Base-by-base conservation (phyloP, 148 eudicot species). In the Silene conica region DNA sequence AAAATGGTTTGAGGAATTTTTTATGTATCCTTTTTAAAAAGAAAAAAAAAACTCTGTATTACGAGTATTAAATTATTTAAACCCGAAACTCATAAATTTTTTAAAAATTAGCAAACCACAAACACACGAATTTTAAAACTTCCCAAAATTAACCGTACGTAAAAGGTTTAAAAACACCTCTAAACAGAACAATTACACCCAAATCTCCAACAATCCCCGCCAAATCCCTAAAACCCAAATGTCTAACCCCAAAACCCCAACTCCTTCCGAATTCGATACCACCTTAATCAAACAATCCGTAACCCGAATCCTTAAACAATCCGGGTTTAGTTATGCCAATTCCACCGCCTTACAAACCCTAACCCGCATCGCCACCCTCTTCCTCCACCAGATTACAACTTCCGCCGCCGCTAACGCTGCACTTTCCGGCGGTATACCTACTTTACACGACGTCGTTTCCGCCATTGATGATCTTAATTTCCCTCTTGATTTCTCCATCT, bases 261-360 rank as follows among this genome's bases (percentile, higher is more conserved):
- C 82, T 0, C 73, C 76, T 63, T 67, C 75, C 0, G 73, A 74
- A n/a, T 85, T 71, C 71, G 59, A 78, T 41, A 73, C 69, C 50
- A 21, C 75, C 28, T 20, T 83, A 69, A 74, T 82, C 6, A 79
- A 78, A 74, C 34, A 79, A 56, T 86, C 91, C 20, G 85, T 86
- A 20, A 73, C 91, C 23, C 93, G 87, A 80, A 89, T 82, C 77
- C 82, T 85, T 76, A 76, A 77, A 12, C 81, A 89, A 12, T 28
- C 31, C 22, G 96, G 96, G 15, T 91, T 74, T 83, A 80, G 67
- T 8, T 67, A 25, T 69, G 56, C 82, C 64, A 85, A 82, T 14
- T 76, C 70, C 59, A 72, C 88, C 43, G 96, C 93, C n/a, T 78
- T 91, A 18, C 61, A 81, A 8, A 73, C 82, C 74, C 87, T 91